Evolutionary conservation across 768 basidiomycete genomes (phyloP).

Genomic region (Glaciozyma martinii): DNA sequence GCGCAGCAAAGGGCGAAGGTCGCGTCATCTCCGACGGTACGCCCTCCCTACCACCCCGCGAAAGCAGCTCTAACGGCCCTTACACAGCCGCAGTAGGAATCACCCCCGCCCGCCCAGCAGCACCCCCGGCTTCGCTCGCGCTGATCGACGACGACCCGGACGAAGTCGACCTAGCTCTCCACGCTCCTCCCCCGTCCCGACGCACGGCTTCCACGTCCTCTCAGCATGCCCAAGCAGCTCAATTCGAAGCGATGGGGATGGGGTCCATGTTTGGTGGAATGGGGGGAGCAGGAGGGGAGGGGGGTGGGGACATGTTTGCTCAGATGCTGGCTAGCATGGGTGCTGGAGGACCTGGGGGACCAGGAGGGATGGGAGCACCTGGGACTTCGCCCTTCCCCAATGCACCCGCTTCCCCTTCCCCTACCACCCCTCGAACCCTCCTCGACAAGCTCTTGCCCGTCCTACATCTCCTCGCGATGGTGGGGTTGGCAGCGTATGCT

Average conservation of each 20-base stretch:
- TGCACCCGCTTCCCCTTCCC: constrained; percentile 1
- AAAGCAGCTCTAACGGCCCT: background rate
- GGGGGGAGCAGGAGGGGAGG: background rate
- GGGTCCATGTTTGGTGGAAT: background rate
- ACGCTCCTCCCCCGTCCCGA: background rate
- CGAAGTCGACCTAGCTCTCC: constrained; percentile 25
- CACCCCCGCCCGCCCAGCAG: background rate
- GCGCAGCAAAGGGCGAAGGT: constrained; percentile 21
- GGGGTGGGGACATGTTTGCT: constrained; percentile 18
- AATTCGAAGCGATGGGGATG: background rate
- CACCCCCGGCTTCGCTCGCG: background rate
- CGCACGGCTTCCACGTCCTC: background rate
- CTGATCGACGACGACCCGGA: constrained; percentile 24
- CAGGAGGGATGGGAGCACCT: background rate
- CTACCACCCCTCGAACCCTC: constrained; percentile 25
- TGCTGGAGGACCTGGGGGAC: constrained; percentile 1
- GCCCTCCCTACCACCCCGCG: accelerated
- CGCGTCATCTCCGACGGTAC: constrained; percentile 18
- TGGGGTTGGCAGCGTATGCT: constrained; percentile 29
- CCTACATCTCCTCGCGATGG: constrained; percentile 33
- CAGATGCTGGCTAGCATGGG: constrained; percentile 29
- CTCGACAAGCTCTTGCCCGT: constrained; percentile 32
- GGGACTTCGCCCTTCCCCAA: constrained; percentile 7
- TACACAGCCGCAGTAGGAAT: background rate
- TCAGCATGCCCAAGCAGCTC: constrained; percentile 2